Evolutionary conservation across 2,329 filamentous ascomycete species (phyloP), one percentile per base, ranked within the genome.

Genomic region (Colletotrichum filicis): DNA sequence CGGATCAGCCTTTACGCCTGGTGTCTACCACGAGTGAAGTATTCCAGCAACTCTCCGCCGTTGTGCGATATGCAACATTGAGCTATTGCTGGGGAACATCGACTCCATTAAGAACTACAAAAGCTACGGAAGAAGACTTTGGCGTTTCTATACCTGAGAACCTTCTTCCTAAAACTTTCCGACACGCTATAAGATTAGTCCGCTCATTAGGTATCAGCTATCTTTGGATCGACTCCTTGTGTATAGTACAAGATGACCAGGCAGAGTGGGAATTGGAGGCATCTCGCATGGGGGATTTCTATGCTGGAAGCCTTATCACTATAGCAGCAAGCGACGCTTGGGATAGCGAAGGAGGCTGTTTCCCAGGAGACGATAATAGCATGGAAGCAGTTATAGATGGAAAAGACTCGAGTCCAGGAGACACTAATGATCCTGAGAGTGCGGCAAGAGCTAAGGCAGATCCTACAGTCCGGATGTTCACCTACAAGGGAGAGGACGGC

Each of bases 181-280:
- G 46, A 12, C 52, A 71, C 11, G 63, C 68, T 0, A 3, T 71
- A 32, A 67, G 26, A 9, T 7, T 55, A 3, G 42, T 46, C 2
- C 35, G 35, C 1, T 35, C 62, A 0, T n/a, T 71, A 0, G n/a
- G 3, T 0, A 67, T 67, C 0, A 46, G 63, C 2, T 67, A 26
- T 37, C 3, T 57, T 5, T 71, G 68, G 63, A 71, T 71, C 9
- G 63, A 71, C 9, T 71, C 68, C 0, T 22, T 71, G 0, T 71
- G 68, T 6, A 71, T 61, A 16, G 4, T 67, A 4, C 68, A 71
- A 28, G 68, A 71, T 3, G 68, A 62, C n/a, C 26, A 16, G 7
- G 49, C 22, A 2, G 63, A 71, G 4, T 67, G 68, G 68, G 46
- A 57, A 19, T 12, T 14, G 6, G 68, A 71, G 22, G 68, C 56